Evolutionary conservation across 345 rosid genomes (phyloP), one percentile per base, ranked within the genome.

Genomic region (Populus nigra): DNA sequence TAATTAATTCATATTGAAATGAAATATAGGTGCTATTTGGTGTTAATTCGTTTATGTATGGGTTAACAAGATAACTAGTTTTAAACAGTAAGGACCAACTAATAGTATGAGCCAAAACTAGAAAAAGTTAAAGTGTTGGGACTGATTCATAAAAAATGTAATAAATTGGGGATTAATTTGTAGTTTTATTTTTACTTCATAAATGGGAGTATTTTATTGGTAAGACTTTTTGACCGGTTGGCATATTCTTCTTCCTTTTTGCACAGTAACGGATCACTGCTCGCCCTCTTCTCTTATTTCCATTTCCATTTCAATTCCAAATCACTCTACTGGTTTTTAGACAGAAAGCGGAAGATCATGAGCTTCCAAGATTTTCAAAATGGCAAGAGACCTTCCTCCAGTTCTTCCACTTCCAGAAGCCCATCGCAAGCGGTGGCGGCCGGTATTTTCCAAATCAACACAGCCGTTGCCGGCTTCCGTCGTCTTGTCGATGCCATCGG

Each of bases 391-490:
- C 82, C 87, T 18, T 65, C 88, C 0, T 79, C 87, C 23, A 76
- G 85, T 0, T 59, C 83, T 8, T 70, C 84, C 67, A 72, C 82
- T 61, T 78, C 88, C 10, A 85, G 82, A 78, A 83, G 69, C 77
- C 87, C 89, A 18, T 83, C 89, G 5, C 91, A 88, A 76, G 83
- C 85, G 5, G 88, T 90, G 31, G 90, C 92, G 36, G 90, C 91
- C 29, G 88, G 88, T 29, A 90, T 90, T 75, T 90, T 90, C 88
- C 92, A 90, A 85, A 89, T 88, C 86, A 89, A 89, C 86, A 90
- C 92, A 12, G 88, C 86, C 77, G 91, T 90, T 57, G 77, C 91
- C 47, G 91, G 85, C 71, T 87, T 90, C 65, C 92, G 90, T 62
- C 90, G 94, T 13, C 91, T 89, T 66, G 91, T 89, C 50, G 92